phyloP scores from a whole-genome alignment of 371 early-diverging fungal genomes.

The Chytridiales sp. region DNA sequence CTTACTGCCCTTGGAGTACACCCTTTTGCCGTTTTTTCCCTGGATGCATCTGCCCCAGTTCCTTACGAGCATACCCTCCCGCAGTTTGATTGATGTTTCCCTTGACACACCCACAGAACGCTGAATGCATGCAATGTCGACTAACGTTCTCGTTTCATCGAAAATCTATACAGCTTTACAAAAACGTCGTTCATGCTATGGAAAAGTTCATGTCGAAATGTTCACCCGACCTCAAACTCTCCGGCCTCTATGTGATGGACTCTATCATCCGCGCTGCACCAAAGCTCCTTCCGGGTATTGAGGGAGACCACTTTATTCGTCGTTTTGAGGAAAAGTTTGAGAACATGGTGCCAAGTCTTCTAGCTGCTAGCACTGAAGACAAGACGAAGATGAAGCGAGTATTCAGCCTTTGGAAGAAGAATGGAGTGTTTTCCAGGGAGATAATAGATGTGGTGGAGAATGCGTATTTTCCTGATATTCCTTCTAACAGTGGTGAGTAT shows the following conservation, averaged over 20 bases:
- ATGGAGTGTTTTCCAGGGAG: constrained; percentile 46
- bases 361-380: constrained; percentile 50
- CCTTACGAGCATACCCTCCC: background rate
- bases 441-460: constrained; percentile 43
- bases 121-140: background rate
- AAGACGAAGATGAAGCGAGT: constrained; percentile 64
- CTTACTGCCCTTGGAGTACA: too few relatives aligned
- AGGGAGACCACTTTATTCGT: constrained; percentile 8
- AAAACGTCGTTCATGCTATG: constrained; percentile 60
- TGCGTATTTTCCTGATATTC: constrained; percentile 31
- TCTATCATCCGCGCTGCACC: constrained; percentile 58
- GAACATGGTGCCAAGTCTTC: constrained; percentile 50
- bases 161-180: constrained; percentile 64
- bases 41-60: too few relatives aligned
- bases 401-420: constrained; percentile 57
- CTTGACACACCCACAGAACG: constrained; percentile 1
- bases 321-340: constrained; percentile 62
- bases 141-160: background rate
- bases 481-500: background rate
- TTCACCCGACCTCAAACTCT: constrained; percentile 58
- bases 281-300: constrained; percentile 23
- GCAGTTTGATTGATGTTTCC: background rate
- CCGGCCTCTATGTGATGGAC: constrained; percentile 67
- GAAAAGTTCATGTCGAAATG: constrained; percentile 60
- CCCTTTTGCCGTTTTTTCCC: background rate